Evolutionary conservation across 2,329 filamentous ascomycete genomes (phyloP), one percentile per base, ranked within the genome.

Genomic region (Pezicula neosporulosa): DNA sequence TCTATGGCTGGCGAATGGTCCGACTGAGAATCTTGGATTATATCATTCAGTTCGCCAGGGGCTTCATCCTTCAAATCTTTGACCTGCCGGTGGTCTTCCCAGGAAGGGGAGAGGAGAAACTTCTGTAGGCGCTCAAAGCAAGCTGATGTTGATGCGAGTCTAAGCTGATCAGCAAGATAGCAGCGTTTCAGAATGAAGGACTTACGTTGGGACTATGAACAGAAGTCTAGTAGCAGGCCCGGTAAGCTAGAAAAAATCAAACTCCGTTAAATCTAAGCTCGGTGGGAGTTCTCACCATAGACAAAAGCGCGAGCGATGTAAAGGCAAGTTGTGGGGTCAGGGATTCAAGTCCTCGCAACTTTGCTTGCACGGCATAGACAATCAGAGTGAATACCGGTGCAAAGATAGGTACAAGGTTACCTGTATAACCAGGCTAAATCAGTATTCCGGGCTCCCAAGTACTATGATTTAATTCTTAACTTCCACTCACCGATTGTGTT

Each of bases 111-210:
- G 6, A 38, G 30, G 15, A 54, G 30, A 27, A 44, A 48, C 15
- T 48, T 49, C 35, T 54, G 52, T 18, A 54, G 51, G 12, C 52
- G 48, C 24, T 46, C 33, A 10, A 51, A 48, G 27, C 44, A 51
- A 15, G 45, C 50, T 4, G 27, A 6, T 12, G 10, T n/a, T 8
- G 41, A 16, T 12, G 37, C 45, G 10, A 36, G 19, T 6, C 30
- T 41, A 1, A 5, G 3, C 3, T 3, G 5, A 21, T 21, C 5
- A 21, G 5, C 5, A 21, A 3, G 3, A 5, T 21, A 3, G 3
- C 21, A 3, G 21, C 5, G 21, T 21, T 3, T 21, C 5, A 21
- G 3, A 5, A 21, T 21, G 3, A 5, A 5, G 21, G 21, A 21
- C 21, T 21, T 21, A 21, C 21, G 21, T 3, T 3, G 52, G 46